These are phyloP conservation scores for Arthroderma uncinatum DNA, from an alignment of 2,329 filamentous ascomycete species.

Conservation along the genomic window DNA sequence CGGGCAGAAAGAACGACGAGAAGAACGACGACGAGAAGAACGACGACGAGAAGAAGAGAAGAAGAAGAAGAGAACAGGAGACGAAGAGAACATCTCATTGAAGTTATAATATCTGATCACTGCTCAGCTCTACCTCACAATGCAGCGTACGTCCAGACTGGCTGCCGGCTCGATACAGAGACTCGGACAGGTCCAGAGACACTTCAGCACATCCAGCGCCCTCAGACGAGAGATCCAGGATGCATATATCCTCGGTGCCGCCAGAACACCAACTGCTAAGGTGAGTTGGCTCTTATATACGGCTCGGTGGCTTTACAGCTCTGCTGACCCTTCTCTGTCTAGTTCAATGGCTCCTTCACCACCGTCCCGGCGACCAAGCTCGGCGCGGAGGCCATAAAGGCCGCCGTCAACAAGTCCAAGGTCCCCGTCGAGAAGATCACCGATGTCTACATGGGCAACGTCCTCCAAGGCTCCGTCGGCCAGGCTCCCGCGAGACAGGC, in stretches of 20 bases:
- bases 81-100: too few species aligned
- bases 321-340: background rate
- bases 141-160: background rate
- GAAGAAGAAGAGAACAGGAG: background rate
- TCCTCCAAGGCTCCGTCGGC: slow-evolving; percentile 70
- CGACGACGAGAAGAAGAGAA: background rate
- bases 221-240: slow-evolving; percentile 62
- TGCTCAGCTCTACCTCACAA: background rate
- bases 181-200: slow-evolving; percentile 37
- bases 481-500: slow-evolving; percentile 91
- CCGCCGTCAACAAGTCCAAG: slow-evolving; percentile 74
- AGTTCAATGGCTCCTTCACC: slow-evolving; percentile 92
- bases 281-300: slow-evolving; percentile 36
- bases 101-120: background rate
- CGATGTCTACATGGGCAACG: slow-evolving; percentile 96
- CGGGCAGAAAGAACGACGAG: background rate
- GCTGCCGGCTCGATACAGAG: slow-evolving; percentile 24
- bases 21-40: background rate
- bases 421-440: slow-evolving; percentile 71
- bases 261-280: slow-evolving; percentile 81
- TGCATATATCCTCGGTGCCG: slow-evolving; percentile 84
- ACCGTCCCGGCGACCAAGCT: slow-evolving; percentile 77
- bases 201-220: slow-evolving; percentile 43
- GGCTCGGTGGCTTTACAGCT: background rate
- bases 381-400: slow-evolving; percentile 82